A percentile compares a stretch with the other conserved stretches of the same genome.
These are phyloP conservation scores for Dorcoceras hygrometricum DNA, from an alignment of 257 asterid genomes.

Conservation along the genomic window DNA sequence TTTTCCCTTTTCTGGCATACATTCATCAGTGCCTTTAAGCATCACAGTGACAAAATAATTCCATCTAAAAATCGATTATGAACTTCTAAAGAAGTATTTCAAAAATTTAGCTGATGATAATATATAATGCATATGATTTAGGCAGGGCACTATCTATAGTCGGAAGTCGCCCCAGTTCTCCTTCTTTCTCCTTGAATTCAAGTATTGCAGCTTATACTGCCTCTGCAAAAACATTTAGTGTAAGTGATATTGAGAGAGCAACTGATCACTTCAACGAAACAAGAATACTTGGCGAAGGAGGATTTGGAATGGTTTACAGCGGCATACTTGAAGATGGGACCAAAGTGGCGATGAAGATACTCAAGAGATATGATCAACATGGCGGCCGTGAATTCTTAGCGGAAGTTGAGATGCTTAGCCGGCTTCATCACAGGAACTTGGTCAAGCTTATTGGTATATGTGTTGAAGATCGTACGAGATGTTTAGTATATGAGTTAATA, in stretches of 20 bases:
- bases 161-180: constrained; percentile 67
- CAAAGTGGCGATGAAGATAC: constrained; percentile 74
- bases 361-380: constrained; percentile 89
- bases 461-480: constrained; percentile 71
- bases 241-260: constrained; percentile 69
- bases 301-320: constrained; percentile 84
- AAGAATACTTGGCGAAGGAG: constrained; percentile 89
- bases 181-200: constrained; percentile 67
- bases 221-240: constrained; percentile 69
- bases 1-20: background rate
- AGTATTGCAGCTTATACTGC: constrained; percentile 79
- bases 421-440: constrained; percentile 89
- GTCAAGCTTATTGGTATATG: constrained; percentile 88
- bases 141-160: constrained; percentile 47
- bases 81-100: constrained; percentile 1
- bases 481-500: constrained; percentile 74
- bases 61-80: background rate
- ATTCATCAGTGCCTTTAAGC: background rate
- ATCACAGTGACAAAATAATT: background rate
- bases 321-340: constrained; percentile 84
- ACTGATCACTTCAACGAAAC: constrained; percentile 72
- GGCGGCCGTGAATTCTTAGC: constrained; percentile 92
- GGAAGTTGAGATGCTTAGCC: constrained; percentile 96
- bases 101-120: constrained; percentile 17
- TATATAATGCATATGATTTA: constrained; percentile 24